Conservation (phyloP, 2,329 filamentous ascomycete genomes). For the Metarhizium humberi region DNA sequence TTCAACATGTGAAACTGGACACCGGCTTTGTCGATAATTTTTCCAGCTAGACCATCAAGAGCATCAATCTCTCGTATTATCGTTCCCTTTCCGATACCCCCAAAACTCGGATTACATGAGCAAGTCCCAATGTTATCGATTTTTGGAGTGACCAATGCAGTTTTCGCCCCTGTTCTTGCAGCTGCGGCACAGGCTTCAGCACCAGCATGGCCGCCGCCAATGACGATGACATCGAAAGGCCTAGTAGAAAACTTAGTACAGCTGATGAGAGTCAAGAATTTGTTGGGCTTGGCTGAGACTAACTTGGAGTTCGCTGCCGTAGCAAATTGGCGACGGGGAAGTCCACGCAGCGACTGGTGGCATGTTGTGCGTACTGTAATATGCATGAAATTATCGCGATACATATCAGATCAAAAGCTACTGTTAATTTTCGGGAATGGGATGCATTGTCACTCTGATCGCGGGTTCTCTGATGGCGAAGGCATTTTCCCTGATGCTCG, state of each 20-base stretch:
- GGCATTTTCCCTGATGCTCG: background rate
- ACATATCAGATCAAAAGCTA: background rate
- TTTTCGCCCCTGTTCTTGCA: slow-evolving; percentile 78
- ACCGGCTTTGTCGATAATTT: slow-evolving; percentile 86
- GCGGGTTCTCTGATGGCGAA: background rate
- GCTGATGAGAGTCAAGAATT: background rate
- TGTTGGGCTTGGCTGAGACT: background rate
- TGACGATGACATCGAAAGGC: slow-evolving; percentile 84
- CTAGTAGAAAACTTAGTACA: slow-evolving; percentile 26
- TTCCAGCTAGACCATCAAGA: slow-evolving; percentile 78
- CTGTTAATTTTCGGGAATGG: background rate
- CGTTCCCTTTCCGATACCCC: slow-evolving; percentile 96
- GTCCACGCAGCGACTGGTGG: slow-evolving; percentile 9
- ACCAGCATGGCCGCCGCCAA: slow-evolving; percentile 92
- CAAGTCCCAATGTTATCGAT: slow-evolving; percentile 85
- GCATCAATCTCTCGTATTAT: slow-evolving; percentile 95
- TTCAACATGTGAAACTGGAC: slow-evolving; percentile 93
- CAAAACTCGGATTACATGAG: slow-evolving; percentile 94
- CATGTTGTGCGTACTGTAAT: slow-evolving; percentile 15
- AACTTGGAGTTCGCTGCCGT: slow-evolving; percentile 16
- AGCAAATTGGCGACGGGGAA: slow-evolving; percentile 17
- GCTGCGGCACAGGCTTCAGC: slow-evolving; percentile 89
- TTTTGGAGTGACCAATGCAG: slow-evolving; percentile 82
- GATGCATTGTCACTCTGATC: background rate
- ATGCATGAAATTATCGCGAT: slow-evolving; percentile 18